Conservation (phyloP, 2,329 filamentous ascomycete species). For the Rutstroemia sp. region DNA sequence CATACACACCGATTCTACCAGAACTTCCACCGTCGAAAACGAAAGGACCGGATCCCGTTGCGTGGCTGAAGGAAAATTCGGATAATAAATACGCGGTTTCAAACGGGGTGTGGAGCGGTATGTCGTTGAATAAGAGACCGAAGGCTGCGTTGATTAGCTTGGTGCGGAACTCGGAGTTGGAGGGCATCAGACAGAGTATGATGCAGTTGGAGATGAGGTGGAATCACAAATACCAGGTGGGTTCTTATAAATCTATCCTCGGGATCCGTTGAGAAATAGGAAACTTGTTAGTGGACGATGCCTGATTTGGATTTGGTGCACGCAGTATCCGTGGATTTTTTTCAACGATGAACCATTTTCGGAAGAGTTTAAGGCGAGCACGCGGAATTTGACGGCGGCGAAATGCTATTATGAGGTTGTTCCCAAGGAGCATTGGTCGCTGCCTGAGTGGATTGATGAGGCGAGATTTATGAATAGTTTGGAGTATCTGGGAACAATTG, state of each 20-base stretch:
- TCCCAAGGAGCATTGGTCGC: constrained; percentile 87
- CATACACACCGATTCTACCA: constrained; percentile 13
- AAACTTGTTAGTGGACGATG: background rate
- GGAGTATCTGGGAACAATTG: constrained; percentile 82
- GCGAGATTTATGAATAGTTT: constrained; percentile 82
- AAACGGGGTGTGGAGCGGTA: background rate
- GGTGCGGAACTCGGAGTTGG: constrained; percentile 64
- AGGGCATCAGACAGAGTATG: constrained; percentile 63
- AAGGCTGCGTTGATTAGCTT: constrained; percentile 51
- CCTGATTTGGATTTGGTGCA: background rate
- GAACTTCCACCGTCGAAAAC: constrained; percentile 7
- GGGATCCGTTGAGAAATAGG: background rate
- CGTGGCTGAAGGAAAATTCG: constrained; percentile 31
- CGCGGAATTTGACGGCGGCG: constrained; percentile 61
- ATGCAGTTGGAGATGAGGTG: constrained; percentile 66
- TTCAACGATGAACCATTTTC: constrained; percentile 77
- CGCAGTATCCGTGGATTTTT: constrained; percentile 78
- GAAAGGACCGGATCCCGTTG: constrained; percentile 24
- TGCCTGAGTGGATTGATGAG: constrained; percentile 89
- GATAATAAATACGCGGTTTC: constrained; percentile 27
- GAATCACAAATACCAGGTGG: constrained; percentile 52
- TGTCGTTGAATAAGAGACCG: constrained; percentile 23
- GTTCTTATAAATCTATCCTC: background rate
- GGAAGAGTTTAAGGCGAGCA: constrained; percentile 65
- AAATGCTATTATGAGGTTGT: constrained; percentile 68